Evolutionary conservation across 441 rosid species (phyloP).

Genomic region (Erysimum cheiri): DNA sequence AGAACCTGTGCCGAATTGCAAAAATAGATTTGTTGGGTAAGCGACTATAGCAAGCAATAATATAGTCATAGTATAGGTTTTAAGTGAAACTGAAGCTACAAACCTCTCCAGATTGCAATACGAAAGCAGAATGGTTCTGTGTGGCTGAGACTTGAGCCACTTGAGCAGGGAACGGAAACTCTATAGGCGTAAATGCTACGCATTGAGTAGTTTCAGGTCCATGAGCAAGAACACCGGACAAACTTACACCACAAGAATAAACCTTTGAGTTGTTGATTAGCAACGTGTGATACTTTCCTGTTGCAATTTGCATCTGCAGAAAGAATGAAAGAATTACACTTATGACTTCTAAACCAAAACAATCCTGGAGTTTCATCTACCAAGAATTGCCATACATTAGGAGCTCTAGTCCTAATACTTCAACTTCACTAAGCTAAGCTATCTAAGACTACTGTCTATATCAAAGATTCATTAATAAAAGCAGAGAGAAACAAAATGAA

Average conservation of each 20-base stretch:
- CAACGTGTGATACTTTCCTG: constrained; percentile 91
- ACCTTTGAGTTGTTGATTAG: constrained; percentile 83
- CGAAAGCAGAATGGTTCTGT: constrained; percentile 89
- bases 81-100: constrained; percentile 37
- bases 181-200: constrained; percentile 72
- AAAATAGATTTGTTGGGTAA: not conserved
- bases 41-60: not conserved
- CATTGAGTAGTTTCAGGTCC: constrained; percentile 94
- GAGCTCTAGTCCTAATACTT: constrained; percentile 23
- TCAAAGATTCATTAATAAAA: constrained; percentile 14
- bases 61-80: not conserved
- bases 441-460: constrained; percentile 26
- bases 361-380: not conserved
- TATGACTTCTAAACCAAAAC: constrained; percentile 22
- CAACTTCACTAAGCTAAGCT: constrained; percentile 18
- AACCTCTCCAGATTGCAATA: constrained; percentile 93
- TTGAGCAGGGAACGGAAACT: constrained; percentile 61
- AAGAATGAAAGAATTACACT: constrained; percentile 22
- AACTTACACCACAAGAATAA: constrained; percentile 90
- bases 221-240: constrained; percentile 92
- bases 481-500: constrained; percentile 32
- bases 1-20: constrained; percentile 63
- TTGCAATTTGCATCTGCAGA: constrained; percentile 92
- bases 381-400: not conserved
- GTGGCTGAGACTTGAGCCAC: constrained; percentile 92